phyloP scores from a whole-genome alignment of 2,329 filamentous ascomycete genomes.

The Metarhizium brunneum region DNA sequence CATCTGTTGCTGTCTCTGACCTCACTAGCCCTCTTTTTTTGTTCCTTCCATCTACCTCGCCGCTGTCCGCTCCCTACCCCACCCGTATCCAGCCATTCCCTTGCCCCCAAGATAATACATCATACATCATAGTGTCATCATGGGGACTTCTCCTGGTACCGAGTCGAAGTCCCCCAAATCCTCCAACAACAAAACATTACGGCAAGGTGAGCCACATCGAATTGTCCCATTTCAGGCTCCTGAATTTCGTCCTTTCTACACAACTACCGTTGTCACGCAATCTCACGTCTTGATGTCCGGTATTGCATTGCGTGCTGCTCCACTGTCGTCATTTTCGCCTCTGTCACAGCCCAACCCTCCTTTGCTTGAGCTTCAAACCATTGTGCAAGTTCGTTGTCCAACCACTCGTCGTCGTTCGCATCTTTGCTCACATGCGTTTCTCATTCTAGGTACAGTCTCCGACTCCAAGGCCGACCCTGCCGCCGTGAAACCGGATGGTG shows the following conservation, averaged over 20 bases:
- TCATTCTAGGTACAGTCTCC: slow-evolving; percentile 28
- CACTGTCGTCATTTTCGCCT: slow-evolving; percentile 5
- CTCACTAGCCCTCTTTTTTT: slow-evolving; percentile 24
- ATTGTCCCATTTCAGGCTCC: too few relatives aligned
- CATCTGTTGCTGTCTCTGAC: slow-evolving; percentile 24
- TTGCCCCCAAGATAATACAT: slow-evolving; percentile 29
- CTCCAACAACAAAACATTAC: slow-evolving; percentile 31
- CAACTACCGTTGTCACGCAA: neutral
- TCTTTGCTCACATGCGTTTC: slow-evolving; percentile 13
- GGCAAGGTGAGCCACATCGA: slow-evolving; percentile 30
- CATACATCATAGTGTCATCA: slow-evolving; percentile 40
- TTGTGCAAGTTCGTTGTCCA: neutral
- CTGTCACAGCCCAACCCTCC: neutral
- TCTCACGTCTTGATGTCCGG: neutral
- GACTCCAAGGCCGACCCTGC: slow-evolving; percentile 36
- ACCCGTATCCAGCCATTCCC: slow-evolving; percentile 12
- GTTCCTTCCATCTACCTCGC: slow-evolving; percentile 14
- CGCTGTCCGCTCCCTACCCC: slow-evolving; percentile 16
- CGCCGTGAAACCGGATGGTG: slow-evolving; percentile 37
- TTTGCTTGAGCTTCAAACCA: neutral
- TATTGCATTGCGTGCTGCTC: neutral
- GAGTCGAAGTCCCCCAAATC: slow-evolving; percentile 40
- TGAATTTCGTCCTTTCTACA: neutral
- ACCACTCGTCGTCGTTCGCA: neutral
- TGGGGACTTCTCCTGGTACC: slow-evolving; percentile 35